Base-by-base conservation (phyloP, 73 alveolate species). In the Breviolum minutum region DNA sequence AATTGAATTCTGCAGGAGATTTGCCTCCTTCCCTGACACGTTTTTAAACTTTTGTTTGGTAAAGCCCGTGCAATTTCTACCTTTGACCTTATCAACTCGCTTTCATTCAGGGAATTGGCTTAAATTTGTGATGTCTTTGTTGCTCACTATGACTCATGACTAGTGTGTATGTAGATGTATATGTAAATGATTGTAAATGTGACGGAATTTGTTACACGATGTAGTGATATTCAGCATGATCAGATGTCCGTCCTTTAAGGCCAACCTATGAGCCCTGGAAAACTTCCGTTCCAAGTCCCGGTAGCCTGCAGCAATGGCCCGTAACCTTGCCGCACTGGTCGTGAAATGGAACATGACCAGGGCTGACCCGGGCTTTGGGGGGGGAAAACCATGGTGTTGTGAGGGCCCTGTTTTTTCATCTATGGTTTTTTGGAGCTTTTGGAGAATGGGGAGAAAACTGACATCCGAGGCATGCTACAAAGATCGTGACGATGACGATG, bases 401-500 rank as follows among this genome's bases (percentile, higher is more conserved):
- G 54, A 40, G 54, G 54, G 54, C 0, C 5, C 54, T 3, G 54
- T 40, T 40, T 40, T 40, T 40, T 3, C 0, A 40, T 40, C 54
- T 40, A 40, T 40, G 54, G 54, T 40, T 40, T 40, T 40, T 40
- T 40, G 54, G 54, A 40, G 54, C 5, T 71, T 48, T 71, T 20
- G 81, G 81, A 71, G 81, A 5, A 71, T 30, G 54, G 54, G 54
- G 54, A 40, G 54, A 40, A 40, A 40, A 11, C 88, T 62, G 30
- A 12, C 73, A 30, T 60, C 66, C 24, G 77, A 92, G 98, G 98
- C 90, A 79, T 92, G 87, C 98, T 92, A 29, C 98, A 92, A 92
- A 63, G 98, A 92, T 64, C 79, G 90, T 26, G 89, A 73, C 73
- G 98, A 92, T 32, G 98, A 92, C 69, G 98, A 79, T 54, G 98